These are phyloP conservation scores for Sordariomycetes sp. DNA, from an alignment of 2,329 filamentous ascomycete species.

Conservation along the genomic window DNA sequence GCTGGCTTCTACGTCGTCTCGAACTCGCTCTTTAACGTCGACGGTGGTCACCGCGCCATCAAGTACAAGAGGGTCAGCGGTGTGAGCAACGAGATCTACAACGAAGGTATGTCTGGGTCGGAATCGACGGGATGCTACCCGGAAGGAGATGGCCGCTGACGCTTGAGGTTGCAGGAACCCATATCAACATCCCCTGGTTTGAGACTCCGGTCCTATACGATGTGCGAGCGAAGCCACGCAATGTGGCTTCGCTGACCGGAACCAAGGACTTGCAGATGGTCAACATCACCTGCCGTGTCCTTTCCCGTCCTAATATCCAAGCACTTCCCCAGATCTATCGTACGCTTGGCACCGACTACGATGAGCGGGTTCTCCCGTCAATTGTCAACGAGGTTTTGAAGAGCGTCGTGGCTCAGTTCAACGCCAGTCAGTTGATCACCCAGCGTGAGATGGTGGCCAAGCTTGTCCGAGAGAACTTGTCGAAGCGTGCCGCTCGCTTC, in stretches of 20 bases:
- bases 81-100: slow-evolving; percentile 94
- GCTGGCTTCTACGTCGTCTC: slow-evolving; percentile 43
- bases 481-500: slow-evolving; percentile 84
- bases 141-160: slow-evolving; percentile 5
- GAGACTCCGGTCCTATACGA: slow-evolving; percentile 96
- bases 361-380: slow-evolving; percentile 90
- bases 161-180: slow-evolving; percentile 58
- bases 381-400: slow-evolving; percentile 99
- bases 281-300: slow-evolving; percentile 99
- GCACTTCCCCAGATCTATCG: slow-evolving; percentile 95
- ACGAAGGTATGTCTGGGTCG: slow-evolving; percentile 57
- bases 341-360: slow-evolving; percentile 90
- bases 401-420: slow-evolving; percentile 98
- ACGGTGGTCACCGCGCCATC: slow-evolving; percentile 97
- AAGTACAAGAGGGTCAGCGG: slow-evolving; percentile 91
- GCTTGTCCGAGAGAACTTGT: slow-evolving; percentile 87
- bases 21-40: slow-evolving; percentile 69
- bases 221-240: slow-evolving; percentile 93
- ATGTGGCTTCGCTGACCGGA: slow-evolving; percentile 91
- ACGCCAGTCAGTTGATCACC: slow-evolving; percentile 95
- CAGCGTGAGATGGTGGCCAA: slow-evolving; percentile 94
- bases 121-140: slow-evolving; percentile 3
- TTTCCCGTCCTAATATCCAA: slow-evolving; percentile 79
- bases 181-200: slow-evolving; percentile 91
- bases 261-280: slow-evolving; percentile 99